A percentile compares a stretch with the other conserved stretches of the same genome.
phyloP scores from a whole-genome alignment of 257 asterid species.

The Thymus quinquecostatus region DNA sequence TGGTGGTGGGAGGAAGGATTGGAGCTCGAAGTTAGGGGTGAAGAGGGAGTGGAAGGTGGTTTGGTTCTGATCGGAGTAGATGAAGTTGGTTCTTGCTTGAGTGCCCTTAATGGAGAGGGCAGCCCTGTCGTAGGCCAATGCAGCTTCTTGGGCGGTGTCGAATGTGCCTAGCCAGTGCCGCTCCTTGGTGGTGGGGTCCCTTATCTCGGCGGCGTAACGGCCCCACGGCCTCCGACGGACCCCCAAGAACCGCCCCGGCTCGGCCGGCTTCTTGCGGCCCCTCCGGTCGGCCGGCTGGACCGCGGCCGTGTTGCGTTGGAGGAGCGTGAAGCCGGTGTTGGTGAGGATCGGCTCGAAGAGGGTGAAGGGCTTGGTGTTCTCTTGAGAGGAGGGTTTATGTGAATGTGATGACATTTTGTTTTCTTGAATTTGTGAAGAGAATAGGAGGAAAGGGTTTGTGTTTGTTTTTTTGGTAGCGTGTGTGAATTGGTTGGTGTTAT shows the following conservation, averaged over 20 bases:
- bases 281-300: constrained; percentile 68
- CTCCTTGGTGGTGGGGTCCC: constrained; percentile 93
- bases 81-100: constrained; percentile 86
- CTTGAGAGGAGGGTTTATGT: constrained; percentile 36
- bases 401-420: constrained; percentile 41
- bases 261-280: constrained; percentile 75
- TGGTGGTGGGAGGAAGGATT: constrained; percentile 31
- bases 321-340: constrained; percentile 69
- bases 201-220: constrained; percentile 90
- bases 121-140: constrained; percentile 93
- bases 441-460: constrained; percentile 1
- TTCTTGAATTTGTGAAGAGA: background rate
- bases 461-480: constrained; percentile 13
- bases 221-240: constrained; percentile 97
- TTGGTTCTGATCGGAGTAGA: constrained; percentile 53
- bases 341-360: constrained; percentile 84
- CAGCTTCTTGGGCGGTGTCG: constrained; percentile 98
- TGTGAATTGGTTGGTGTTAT: constrained; percentile 35
- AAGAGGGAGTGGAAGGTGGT: constrained; percentile 44
- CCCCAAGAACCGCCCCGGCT: constrained; percentile 89
- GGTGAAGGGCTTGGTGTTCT: constrained; percentile 46
- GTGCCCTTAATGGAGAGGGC: constrained; percentile 90
- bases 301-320: constrained; percentile 86
- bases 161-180: constrained; percentile 96
- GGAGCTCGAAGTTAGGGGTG: constrained; percentile 46